A percentile compares a stretch with the other conserved stretches of the same genome.
Conservation (phyloP, 208 protist genomes). For the Wallacemonas rigidus region DNA sequence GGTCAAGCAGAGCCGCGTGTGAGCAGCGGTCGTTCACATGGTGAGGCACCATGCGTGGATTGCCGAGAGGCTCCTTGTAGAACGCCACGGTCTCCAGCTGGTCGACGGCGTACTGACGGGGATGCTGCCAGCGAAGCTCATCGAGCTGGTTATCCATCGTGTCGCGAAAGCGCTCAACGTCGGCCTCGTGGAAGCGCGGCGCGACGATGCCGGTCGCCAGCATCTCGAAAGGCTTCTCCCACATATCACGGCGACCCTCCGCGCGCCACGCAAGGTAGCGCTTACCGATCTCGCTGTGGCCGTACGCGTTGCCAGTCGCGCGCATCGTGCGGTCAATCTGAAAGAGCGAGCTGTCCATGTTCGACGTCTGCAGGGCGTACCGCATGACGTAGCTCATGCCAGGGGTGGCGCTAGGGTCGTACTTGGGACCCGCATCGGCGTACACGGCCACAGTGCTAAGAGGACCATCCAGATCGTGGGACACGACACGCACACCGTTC, state of each 20-base stretch:
- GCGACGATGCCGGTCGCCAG: slow-evolving; percentile 75
- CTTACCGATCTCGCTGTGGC: slow-evolving; percentile 80
- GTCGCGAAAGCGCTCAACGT: slow-evolving; percentile 87
- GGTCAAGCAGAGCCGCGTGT: slow-evolving; percentile 69
- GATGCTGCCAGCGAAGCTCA: slow-evolving; percentile 78
- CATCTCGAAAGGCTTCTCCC: slow-evolving; percentile 76
- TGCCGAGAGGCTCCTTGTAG: slow-evolving; percentile 88
- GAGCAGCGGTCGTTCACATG: slow-evolving; percentile 78
- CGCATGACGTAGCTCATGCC: slow-evolving; percentile 88
- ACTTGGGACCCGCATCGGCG: slow-evolving; percentile 80
- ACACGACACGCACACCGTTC: slow-evolving; percentile 78
- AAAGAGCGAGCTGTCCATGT: slow-evolving; percentile 87
- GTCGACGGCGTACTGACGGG: slow-evolving; percentile 75
- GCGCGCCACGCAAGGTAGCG: slow-evolving; percentile 73
- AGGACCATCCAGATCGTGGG: slow-evolving; percentile 72
- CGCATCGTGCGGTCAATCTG: slow-evolving; percentile 88
- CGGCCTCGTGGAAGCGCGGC: slow-evolving; percentile 78
- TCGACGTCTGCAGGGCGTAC: slow-evolving; percentile 81
- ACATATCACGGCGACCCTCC: slow-evolving; percentile 79
- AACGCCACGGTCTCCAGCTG: slow-evolving; percentile 85
- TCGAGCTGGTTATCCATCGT: slow-evolving; percentile 88
- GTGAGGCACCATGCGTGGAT: slow-evolving; percentile 68
- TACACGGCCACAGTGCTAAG: slow-evolving; percentile 72
- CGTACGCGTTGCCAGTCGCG: slow-evolving; percentile 66
- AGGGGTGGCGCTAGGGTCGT: slow-evolving; percentile 69